These are phyloP conservation scores for Phialophora tarda DNA, from an alignment of 2,329 filamentous ascomycete genomes.

Conservation along the genomic window DNA sequence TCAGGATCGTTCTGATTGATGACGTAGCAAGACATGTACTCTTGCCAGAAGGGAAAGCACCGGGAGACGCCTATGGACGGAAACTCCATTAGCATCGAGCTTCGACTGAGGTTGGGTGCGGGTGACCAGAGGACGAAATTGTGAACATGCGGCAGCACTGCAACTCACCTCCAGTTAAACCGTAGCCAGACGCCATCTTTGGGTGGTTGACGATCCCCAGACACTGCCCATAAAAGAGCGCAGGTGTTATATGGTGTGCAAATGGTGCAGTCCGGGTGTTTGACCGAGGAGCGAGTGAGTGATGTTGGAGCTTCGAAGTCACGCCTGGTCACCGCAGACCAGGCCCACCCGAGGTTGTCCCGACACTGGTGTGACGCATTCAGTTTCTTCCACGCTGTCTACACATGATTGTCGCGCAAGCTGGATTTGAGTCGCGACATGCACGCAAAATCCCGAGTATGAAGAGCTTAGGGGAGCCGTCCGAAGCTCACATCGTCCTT, in stretches of 20 bases:
- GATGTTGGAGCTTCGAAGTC: slow-evolving; percentile 9
- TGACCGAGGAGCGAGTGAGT: background rate
- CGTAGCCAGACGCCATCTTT: slow-evolving; percentile 58
- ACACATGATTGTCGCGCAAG: background rate
- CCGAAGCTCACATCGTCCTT: slow-evolving; percentile 62
- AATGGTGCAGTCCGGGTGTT: background rate
- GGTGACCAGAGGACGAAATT: background rate
- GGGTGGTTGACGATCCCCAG: slow-evolving; percentile 11
- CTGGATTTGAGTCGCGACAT: slow-evolving; percentile 1
- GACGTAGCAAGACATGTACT: slow-evolving; percentile 97
- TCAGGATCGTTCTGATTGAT: slow-evolving; percentile 85
- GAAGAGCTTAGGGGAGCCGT: slow-evolving; percentile 51
- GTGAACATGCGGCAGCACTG: background rate
- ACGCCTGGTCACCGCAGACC: background rate
- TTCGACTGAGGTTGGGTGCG: background rate
- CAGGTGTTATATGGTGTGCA: slow-evolving; percentile 30
- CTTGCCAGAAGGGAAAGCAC: slow-evolving; percentile 99
- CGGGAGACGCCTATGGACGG: slow-evolving; percentile 66
- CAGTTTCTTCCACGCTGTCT: slow-evolving; percentile 19
- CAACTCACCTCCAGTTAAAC: slow-evolving; percentile 60
- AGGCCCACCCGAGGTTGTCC: slow-evolving; percentile 2
- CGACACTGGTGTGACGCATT: slow-evolving; percentile 14
- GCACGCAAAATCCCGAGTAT: slow-evolving; percentile 39
- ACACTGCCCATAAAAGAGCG: slow-evolving; percentile 25
- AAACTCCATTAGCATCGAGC: slow-evolving; percentile 20